Base-by-base conservation (phyloP, 176 grass and related monocot genomes). In the Aegilops speltoides region DNA sequence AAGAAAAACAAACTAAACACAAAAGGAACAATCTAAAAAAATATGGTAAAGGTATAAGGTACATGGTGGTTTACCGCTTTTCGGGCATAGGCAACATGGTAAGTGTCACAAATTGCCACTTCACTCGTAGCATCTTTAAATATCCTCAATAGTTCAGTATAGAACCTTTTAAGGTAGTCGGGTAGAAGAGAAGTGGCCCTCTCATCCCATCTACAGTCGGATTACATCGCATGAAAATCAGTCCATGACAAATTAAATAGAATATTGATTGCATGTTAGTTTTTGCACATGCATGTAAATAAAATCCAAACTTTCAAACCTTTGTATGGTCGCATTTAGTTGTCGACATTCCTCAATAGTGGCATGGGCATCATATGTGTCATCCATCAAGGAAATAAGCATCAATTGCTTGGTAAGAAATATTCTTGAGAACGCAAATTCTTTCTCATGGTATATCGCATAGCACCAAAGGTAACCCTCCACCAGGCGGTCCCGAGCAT, bases 361-460 rank as follows among this genome's bases (percentile, higher is more conserved):
- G 23, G 61, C 71, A 84, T 79, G 68, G 1, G 22, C 28, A 65
- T 89, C 87, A 28, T 84, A 84, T 12, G 69, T 84, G 59, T 89
- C 87, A 84, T 89, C 81, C 13, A 89, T 1, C 5, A 84, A 1
- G 16, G 45, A 16, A 14, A 12, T 20, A 1, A 89, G 2, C 17
- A 1, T 22, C 4, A 28, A 83, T 2, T 22, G 33, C 63, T 89
- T 89, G 29, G 87, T 14, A 22, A 73, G 84, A 20, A 84, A 79
- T 59, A 59, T 59, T 7, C 81, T 37, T 19, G 79, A 32, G 7
- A 20, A 13, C 7, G 73, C 52, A n/a, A 20, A 89, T 3, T n/a
- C 31, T 13, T 73, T 43, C 28, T 89, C 81, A 4, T 45, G 41
- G 26, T 60, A 73, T 23, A 79, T 8, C 1, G 3, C 23, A 5